Evolutionary conservation across 495 filamentous ascomycete species (phyloP).

Genomic region (Hyaloscypha variabilis): DNA sequence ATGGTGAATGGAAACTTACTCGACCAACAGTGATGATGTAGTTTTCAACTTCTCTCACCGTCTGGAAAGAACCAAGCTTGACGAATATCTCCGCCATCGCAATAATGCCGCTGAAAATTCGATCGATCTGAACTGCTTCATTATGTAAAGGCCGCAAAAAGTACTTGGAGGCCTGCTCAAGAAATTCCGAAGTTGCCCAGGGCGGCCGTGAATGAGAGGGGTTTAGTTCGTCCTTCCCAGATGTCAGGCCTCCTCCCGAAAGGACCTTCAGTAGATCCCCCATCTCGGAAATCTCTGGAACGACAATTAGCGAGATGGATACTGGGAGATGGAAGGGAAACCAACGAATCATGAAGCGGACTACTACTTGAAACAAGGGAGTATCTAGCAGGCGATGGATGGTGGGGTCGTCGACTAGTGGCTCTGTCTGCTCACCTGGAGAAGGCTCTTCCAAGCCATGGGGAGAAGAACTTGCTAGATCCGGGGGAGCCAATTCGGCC

Average conservation of each 20-base stretch:
- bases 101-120: conserved; percentile 14
- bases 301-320: conserved; percentile 4
- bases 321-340: conserved; percentile 1
- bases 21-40: conserved; percentile 23
- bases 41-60: conserved; percentile 20
- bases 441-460: not conserved
- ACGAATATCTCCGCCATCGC: conserved; percentile 19
- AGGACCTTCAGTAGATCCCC: conserved; percentile 16
- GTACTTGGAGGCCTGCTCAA: conserved; percentile 10
- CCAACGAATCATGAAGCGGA: conserved; percentile 10
- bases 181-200: conserved; percentile 11
- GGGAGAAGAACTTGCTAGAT: not conserved
- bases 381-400: conserved; percentile 5
- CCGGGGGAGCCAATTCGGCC: not conserved
- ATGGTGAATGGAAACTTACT: not conserved
- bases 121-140: conserved; percentile 9
- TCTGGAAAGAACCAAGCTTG: conserved; percentile 16
- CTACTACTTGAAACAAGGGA: conserved; percentile 16
- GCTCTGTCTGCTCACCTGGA: not conserved
- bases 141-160: conserved; percentile 6
- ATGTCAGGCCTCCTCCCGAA: conserved; percentile 8
- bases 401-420: not conserved
- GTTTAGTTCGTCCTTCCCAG: conserved; percentile 5
- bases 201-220: not conserved
- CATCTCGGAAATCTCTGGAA: conserved; percentile 16